Evolutionary conservation across 257 asterid species (phyloP).

Genomic region (Penstemon eatonii): DNA sequence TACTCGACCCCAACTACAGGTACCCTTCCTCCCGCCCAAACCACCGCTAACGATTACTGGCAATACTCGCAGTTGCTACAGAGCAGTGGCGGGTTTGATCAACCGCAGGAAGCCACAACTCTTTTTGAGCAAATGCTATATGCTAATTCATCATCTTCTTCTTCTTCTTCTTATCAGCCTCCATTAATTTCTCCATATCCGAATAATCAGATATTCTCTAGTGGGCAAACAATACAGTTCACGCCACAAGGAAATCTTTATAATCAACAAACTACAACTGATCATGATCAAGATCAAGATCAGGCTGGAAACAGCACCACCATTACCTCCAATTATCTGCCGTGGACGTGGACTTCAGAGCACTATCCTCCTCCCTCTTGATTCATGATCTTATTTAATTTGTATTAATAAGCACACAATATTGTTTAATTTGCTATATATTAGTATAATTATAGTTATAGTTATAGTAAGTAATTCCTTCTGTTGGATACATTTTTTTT

Average conservation of each 20-base stretch:
- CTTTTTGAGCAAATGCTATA: constrained; percentile 52
- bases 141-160: constrained; percentile 23
- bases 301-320: constrained; percentile 25
- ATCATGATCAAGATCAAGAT: too few relatives aligned
- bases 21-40: too few relatives aligned
- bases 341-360: constrained; percentile 58
- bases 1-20: constrained; percentile 10
- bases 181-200: constrained; percentile 47
- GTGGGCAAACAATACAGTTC: constrained; percentile 51
- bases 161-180: constrained; percentile 44
- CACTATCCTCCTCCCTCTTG: constrained; percentile 56
- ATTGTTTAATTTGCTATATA: too few relatives aligned
- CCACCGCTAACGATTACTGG: too few relatives aligned
- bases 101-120: constrained; percentile 17
- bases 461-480: too few relatives aligned
- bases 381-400: constrained; percentile 34
- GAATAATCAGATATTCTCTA: constrained; percentile 30
- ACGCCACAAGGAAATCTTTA: constrained; percentile 30
- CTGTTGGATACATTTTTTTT: too few relatives aligned
- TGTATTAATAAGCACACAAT: too few relatives aligned
- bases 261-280: constrained; percentile 23
- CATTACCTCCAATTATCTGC: constrained; percentile 25
- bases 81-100: constrained; percentile 37
- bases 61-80: constrained; percentile 36
- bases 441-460: too few relatives aligned